These are phyloP conservation scores for Zymoseptoria crescenta DNA, from an alignment of 2,329 filamentous ascomycete genomes.

Conservation along the genomic window DNA sequence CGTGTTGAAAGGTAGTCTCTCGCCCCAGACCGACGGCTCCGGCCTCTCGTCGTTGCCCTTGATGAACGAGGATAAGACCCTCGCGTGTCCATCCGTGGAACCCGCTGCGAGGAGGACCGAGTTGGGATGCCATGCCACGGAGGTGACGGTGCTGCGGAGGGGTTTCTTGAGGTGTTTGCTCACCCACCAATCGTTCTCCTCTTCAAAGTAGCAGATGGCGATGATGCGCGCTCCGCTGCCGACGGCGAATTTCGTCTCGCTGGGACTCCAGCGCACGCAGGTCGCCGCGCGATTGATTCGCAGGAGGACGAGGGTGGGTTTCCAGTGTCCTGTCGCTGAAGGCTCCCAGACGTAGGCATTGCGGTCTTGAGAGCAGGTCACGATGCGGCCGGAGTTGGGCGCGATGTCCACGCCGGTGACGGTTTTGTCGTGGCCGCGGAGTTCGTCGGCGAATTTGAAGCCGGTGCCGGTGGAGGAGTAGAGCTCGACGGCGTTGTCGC, in stretches of 20 bases:
- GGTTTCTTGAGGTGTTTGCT: constrained; percentile 99
- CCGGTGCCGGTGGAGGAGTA: constrained; percentile 62
- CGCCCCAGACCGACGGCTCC: constrained; percentile 84
- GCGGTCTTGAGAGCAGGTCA: constrained; percentile 95
- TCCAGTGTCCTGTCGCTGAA: constrained; percentile 78
- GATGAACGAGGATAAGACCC: constrained; percentile 92
- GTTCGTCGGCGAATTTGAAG: constrained; percentile 80
- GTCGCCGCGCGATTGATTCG: constrained; percentile 96
- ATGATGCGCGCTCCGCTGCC: constrained; percentile 93
- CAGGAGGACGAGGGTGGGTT: constrained; percentile 91
- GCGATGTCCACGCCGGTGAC: constrained; percentile 96
- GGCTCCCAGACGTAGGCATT: constrained; percentile 98
- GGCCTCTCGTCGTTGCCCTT: constrained; percentile 87
- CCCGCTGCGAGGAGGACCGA: constrained; percentile 89
- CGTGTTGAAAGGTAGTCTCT: constrained; percentile 93
- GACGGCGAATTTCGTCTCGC: constrained; percentile 94
- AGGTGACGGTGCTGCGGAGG: constrained; percentile 92
- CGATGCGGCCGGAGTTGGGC: constrained; percentile 80
- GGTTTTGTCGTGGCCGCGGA: constrained; percentile 94
- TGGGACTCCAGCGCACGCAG: constrained; percentile 94
- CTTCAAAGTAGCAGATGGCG: constrained; percentile 96
- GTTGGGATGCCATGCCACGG: constrained; percentile 94
- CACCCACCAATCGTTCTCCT: constrained; percentile 99
- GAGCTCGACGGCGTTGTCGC: constrained; percentile 83
- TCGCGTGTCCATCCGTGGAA: constrained; percentile 92